Evolutionary conservation across 2,329 filamentous ascomycete species (phyloP).

Genomic region (Fusarium lyarnte): DNA sequence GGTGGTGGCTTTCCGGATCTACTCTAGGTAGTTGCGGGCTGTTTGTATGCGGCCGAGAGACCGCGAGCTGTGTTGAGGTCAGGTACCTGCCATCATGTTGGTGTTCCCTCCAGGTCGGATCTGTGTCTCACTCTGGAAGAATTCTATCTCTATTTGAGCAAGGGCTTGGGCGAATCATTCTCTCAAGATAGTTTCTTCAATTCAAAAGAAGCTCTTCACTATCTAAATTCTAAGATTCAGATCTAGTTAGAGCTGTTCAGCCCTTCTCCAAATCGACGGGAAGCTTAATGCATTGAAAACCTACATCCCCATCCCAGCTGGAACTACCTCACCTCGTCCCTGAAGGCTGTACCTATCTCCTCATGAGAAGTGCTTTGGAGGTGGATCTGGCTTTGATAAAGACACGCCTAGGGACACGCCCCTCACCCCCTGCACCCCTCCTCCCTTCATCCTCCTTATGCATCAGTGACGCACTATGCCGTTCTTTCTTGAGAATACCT

Average conservation of each 20-base stretch:
- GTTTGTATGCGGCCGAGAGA: conserved; percentile 4
- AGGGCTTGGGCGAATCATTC: neutral
- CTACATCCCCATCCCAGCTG: neutral
- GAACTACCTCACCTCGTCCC: conserved; percentile 8
- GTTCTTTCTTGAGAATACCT: conserved; percentile 4
- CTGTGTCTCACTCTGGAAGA: conserved; percentile 6
- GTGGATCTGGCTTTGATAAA: neutral
- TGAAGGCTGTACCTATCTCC: neutral
- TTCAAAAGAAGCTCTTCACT: conserved; percentile 7
- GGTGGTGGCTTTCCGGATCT: conserved; percentile 2
- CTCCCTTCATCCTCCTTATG: conserved; percentile 6
- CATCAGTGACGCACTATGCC: conserved; percentile 23
- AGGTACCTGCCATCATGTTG: neutral
- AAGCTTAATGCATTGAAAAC: conserved; percentile 12
- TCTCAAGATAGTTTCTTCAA: neutral
- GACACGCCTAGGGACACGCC: neutral
- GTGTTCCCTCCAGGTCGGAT: neutral
- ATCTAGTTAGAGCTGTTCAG: conserved; percentile 1
- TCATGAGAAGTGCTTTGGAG: neutral
- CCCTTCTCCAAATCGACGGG: conserved; percentile 2
- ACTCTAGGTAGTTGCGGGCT: conserved; percentile 4
- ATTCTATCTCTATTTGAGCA: neutral
- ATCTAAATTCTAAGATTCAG: neutral
- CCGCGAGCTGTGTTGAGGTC: neutral
- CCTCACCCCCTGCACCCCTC: conserved; percentile 2